Percentiles rank a stretch among this genome's conserved stretches.
Evolutionary conservation across 805 yeast genomes (phyloP).

Genomic region (Kuraishia cidri): DNA sequence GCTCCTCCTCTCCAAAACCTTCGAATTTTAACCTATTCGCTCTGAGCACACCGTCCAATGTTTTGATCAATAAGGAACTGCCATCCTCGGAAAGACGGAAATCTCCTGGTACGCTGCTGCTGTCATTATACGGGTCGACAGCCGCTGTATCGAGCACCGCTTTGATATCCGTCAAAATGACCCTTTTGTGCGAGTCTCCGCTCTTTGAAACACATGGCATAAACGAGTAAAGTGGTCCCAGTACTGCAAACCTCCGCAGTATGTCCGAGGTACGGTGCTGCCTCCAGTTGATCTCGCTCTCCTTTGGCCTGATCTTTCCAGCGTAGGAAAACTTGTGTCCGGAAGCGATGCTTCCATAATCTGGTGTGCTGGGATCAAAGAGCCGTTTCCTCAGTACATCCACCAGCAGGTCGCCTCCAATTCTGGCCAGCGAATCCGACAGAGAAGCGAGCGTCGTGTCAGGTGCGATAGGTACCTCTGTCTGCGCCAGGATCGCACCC

Average conservation of each 20-base stretch:
- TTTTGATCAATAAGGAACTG: conserved; percentile 26
- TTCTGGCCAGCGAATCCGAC: conserved; percentile 38
- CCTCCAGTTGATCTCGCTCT: conserved; percentile 40
- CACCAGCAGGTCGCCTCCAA: conserved; percentile 54
- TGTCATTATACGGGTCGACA: too few relatives aligned
- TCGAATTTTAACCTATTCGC: conserved; percentile 40
- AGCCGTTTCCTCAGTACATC: conserved; percentile 27
- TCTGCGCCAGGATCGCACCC: conserved; percentile 63
- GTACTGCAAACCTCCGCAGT: conserved; percentile 32
- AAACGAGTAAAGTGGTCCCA: conserved; percentile 49
- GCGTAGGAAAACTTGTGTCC: conserved; percentile 40
- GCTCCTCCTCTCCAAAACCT: conserved; percentile 37
- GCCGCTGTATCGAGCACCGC: too few relatives aligned
- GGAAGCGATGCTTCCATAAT: conserved; percentile 14
- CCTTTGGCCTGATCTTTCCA: conserved; percentile 35
- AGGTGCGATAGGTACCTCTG: conserved; percentile 27
- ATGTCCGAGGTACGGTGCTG: conserved; percentile 25
- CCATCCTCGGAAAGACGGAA: conserved; percentile 1
- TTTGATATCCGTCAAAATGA: conserved; percentile 31
- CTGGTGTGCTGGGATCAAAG: too few relatives aligned
- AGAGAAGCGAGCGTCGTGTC: conserved; percentile 38
- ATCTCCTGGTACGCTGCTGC: not conserved
- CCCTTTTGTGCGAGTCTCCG: conserved; percentile 20
- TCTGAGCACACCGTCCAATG: conserved; percentile 31
- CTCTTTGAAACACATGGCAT: conserved; percentile 8